Evolutionary conservation across 2,329 filamentous ascomycete genomes (phyloP).

Genomic region (Fusarium sp.): DNA sequence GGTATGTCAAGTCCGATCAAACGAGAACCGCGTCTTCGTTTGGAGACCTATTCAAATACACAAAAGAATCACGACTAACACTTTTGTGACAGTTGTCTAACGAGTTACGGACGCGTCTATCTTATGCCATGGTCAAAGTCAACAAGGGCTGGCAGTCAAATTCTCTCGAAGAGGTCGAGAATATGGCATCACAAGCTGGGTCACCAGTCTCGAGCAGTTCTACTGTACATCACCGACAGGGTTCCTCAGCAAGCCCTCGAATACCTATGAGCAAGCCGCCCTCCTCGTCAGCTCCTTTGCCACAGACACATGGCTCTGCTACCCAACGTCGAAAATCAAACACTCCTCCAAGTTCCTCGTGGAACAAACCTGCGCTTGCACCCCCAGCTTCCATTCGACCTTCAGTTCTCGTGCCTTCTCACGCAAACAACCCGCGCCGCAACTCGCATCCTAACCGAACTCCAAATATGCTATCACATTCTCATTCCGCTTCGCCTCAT

Average conservation of each 20-base stretch:
- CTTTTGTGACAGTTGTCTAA: slow-evolving; percentile 70
- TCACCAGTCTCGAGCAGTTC: slow-evolving; percentile 72
- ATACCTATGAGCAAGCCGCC: slow-evolving; percentile 47
- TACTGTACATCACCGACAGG: slow-evolving; percentile 63
- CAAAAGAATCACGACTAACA: slow-evolving; percentile 27
- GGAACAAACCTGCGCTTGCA: slow-evolving; percentile 56
- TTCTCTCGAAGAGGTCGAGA: slow-evolving; percentile 81
- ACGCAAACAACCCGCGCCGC: slow-evolving; percentile 58
- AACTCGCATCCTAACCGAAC: slow-evolving; percentile 62
- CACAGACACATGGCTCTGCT: slow-evolving; percentile 43
- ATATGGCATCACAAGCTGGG: slow-evolving; percentile 73
- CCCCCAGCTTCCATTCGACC: slow-evolving; percentile 67
- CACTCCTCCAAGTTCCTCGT: slow-evolving; percentile 52
- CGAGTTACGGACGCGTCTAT: slow-evolving; percentile 84
- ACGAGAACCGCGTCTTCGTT: background rate
- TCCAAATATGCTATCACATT: slow-evolving; percentile 61
- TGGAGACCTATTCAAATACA: background rate
- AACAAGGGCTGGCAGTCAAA: slow-evolving; percentile 88
- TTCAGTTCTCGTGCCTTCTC: slow-evolving; percentile 50
- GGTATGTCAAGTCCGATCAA: slow-evolving; percentile 61
- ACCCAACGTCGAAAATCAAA: slow-evolving; percentile 45
- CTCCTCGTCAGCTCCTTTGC: slow-evolving; percentile 45
- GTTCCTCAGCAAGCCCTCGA: slow-evolving; percentile 66
- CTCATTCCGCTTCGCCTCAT: slow-evolving; percentile 60
- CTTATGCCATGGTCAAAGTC: slow-evolving; percentile 94